Percentiles rank a stretch among this genome's conserved stretches.
Conservation (phyloP, 169 alveolate species). For the Eimeria falciformis region DNA sequence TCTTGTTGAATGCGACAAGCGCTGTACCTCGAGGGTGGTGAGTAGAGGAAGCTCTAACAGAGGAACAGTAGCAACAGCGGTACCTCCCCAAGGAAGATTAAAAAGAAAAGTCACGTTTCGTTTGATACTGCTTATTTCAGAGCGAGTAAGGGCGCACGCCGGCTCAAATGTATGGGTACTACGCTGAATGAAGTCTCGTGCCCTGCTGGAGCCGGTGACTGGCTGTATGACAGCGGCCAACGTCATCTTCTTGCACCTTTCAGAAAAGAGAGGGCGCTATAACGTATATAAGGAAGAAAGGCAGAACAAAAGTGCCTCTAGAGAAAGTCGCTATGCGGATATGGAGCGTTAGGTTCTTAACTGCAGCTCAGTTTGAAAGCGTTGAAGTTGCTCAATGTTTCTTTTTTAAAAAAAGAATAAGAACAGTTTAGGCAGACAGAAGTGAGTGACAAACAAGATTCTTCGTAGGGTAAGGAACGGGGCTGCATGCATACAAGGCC, state of each 20-base stretch:
- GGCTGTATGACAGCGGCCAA: slow-evolving; percentile 28
- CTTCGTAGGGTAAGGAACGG: too few species aligned
- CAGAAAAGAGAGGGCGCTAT: background rate
- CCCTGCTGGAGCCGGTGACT: background rate
- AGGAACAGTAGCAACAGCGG: slow-evolving; percentile 24
- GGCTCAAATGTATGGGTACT: background rate
- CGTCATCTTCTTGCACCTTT: background rate
- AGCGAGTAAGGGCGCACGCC: too few species aligned
- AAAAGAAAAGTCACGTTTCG: slow-evolving; percentile 42
- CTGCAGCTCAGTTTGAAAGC: background rate
- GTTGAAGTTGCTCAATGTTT: background rate
- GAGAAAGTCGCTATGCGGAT: background rate
- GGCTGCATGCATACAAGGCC: too few species aligned
- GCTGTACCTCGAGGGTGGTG: slow-evolving; percentile 28
- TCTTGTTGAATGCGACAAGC: background rate
- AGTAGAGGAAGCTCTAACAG: slow-evolving; percentile 62
- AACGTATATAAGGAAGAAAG: background rate
- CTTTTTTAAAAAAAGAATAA: background rate
- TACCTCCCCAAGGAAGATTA: slow-evolving; percentile 38
- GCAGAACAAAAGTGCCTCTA: background rate
- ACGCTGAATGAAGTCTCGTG: background rate
- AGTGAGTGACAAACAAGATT: too few species aligned
- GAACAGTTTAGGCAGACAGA: too few species aligned
- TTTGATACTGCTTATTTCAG: background rate
- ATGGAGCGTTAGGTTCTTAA: background rate